Percentiles rank a stretch among this genome's conserved stretches.
phyloP scores from a whole-genome alignment of 164 flowering plant genomes.

The Kalanchoe fedtschenkoi region DNA sequence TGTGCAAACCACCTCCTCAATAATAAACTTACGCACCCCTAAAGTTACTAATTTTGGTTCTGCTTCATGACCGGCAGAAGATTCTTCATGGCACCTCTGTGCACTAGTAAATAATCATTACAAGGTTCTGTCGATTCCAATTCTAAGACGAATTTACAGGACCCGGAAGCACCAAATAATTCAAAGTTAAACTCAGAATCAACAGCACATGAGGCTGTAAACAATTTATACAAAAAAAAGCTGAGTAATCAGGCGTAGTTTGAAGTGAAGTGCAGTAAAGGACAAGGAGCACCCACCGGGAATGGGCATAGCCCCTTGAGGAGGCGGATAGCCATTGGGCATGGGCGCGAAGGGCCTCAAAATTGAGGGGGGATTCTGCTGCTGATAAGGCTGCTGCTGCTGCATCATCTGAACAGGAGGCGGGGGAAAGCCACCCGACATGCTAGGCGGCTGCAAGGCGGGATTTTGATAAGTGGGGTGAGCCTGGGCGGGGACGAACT shows the following conservation, averaged over 20 bases:
- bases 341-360: slow-evolving; percentile 33
- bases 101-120: background rate
- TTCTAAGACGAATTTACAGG: background rate
- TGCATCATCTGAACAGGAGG: slow-evolving; percentile 18
- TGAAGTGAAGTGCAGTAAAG: background rate
- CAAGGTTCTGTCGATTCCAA: too few species aligned
- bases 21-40: slow-evolving; percentile 8
- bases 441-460: slow-evolving; percentile 61
- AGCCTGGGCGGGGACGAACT: slow-evolving; percentile 46
- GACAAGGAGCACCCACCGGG: slow-evolving; percentile 74
- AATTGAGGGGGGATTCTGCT: slow-evolving; percentile 14
- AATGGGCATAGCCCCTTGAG: slow-evolving; percentile 45
- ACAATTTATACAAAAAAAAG: background rate
- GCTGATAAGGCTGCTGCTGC: slow-evolving; percentile 32
- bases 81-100: background rate
- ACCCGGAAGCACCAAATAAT: background rate
- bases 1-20: slow-evolving; percentile 6
- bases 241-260: background rate
- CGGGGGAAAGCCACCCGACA: slow-evolving; percentile 22
- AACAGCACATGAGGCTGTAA: slow-evolving; percentile 5
- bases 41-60: background rate
- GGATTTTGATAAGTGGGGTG: slow-evolving; percentile 15
- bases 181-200: background rate
- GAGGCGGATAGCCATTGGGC: slow-evolving; percentile 51
- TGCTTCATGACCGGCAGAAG: too few species aligned